Evolutionary conservation across 2,329 filamentous ascomycete genomes (phyloP).

Genomic region (Diaporthe capsici): DNA sequence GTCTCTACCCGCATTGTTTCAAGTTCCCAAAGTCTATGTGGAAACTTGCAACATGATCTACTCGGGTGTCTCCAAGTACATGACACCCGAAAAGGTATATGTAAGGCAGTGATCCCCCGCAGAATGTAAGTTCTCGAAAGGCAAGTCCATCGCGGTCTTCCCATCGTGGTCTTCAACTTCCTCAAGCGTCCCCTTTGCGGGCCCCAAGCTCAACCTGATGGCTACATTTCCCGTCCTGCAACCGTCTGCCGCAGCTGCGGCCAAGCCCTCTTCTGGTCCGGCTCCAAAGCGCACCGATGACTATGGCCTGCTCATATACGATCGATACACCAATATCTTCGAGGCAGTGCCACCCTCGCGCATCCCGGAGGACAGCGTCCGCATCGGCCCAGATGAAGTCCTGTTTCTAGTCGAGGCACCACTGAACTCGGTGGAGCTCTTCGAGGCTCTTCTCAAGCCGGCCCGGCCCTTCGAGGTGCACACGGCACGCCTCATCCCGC

Average conservation of each 20-base stretch:
- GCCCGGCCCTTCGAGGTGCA: conserved; percentile 28
- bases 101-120: neutral
- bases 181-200: neutral
- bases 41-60: conserved; percentile 20
- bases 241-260: conserved; percentile 13
- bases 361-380: conserved; percentile 29
- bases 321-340: conserved; percentile 36
- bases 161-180: neutral
- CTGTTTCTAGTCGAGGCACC: conserved; percentile 36
- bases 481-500: conserved; percentile 25
- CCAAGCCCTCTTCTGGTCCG: neutral
- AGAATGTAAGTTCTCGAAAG: neutral
- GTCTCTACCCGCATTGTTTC: conserved; percentile 28
- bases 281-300: conserved; percentile 18
- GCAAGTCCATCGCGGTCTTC: neutral
- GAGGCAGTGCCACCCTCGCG: conserved; percentile 5
- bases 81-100: conserved; percentile 12
- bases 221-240: conserved; percentile 25
- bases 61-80: neutral
- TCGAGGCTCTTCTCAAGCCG: conserved; percentile 36
- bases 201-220: conserved; percentile 23
- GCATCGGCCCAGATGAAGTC: conserved; percentile 33
- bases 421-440: conserved; percentile 34
- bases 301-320: conserved; percentile 36
- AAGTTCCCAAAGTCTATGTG: conserved; percentile 25